These are phyloP conservation scores for Cytospora piceicola DNA, from an alignment of 2,329 filamentous ascomycete species.

Conservation along the genomic window DNA sequence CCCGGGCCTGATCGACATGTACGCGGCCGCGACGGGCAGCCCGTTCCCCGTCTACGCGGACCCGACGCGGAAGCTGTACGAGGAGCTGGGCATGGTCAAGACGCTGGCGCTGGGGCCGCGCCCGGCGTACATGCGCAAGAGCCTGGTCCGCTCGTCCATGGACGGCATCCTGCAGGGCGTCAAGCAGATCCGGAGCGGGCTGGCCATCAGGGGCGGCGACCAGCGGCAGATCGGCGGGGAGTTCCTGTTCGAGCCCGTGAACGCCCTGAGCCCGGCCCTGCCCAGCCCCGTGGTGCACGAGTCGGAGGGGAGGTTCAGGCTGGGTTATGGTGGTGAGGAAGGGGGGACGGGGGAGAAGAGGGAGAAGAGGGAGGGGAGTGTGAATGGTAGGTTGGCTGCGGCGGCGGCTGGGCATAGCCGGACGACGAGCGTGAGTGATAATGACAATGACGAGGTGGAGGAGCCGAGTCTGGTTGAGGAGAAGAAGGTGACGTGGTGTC, in stretches of 20 bases:
- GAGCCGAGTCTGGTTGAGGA: constrained; percentile 46
- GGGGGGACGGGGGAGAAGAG: constrained; percentile 23
- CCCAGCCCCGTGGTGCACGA: constrained; percentile 42
- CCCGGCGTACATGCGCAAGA: constrained; percentile 67
- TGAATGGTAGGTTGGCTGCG: background rate
- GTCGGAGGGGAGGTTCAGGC: constrained; percentile 39
- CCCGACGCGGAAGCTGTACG: constrained; percentile 68
- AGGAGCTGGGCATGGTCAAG: constrained; percentile 68
- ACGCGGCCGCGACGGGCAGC: constrained; percentile 64
- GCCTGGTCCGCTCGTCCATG: constrained; percentile 53
- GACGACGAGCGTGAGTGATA: constrained; percentile 29
- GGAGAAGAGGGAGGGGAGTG: background rate
- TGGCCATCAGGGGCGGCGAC: constrained; percentile 67
- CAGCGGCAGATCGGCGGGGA: constrained; percentile 74
- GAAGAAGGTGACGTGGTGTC: constrained; percentile 75
- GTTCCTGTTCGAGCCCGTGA: constrained; percentile 70
- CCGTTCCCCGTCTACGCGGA: constrained; percentile 80
- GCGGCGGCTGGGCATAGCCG: constrained; percentile 21
- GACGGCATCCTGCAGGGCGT: constrained; percentile 63
- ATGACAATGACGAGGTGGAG: constrained; percentile 33
- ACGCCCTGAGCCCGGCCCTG: constrained; percentile 49
- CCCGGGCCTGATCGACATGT: constrained; percentile 68
- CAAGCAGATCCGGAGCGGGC: constrained; percentile 58
- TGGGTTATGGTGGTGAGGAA: constrained; percentile 16
- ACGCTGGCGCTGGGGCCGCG: constrained; percentile 62